Evolutionary conservation across 257 asterid genomes (phyloP).

Genomic region (Hygrophila difformis): DNA sequence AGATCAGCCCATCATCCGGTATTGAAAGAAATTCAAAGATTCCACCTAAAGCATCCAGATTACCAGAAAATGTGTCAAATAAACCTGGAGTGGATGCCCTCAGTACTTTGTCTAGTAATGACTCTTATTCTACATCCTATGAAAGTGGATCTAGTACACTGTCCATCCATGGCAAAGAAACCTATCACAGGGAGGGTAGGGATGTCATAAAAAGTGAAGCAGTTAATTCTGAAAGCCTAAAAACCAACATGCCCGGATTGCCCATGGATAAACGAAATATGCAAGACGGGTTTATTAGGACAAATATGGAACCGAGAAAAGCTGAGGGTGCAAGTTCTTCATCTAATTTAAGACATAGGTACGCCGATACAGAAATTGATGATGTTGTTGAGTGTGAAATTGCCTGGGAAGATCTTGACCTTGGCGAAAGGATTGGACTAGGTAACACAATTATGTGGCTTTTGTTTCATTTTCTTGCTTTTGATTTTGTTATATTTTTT

Average conservation of each 20-base stretch:
- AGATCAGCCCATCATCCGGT: slow-evolving; percentile 30
- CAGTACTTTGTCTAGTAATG: slow-evolving; percentile 19
- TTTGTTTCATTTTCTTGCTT: neutral
- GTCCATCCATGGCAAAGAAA: slow-evolving; percentile 28
- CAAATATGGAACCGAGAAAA: slow-evolving; percentile 31
- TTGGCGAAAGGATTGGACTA: slow-evolving; percentile 97
- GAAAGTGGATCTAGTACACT: slow-evolving; percentile 33
- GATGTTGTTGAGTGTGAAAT: slow-evolving; percentile 97
- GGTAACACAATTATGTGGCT: slow-evolving; percentile 42
- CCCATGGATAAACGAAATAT: slow-evolving; percentile 27
- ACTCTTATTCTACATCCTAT: slow-evolving; percentile 23
- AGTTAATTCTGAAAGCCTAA: slow-evolving; percentile 21
- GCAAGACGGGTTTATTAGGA: slow-evolving; percentile 24
- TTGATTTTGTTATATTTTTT: slow-evolving; percentile 6
- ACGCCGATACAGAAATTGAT: slow-evolving; percentile 64
- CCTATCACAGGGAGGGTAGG: slow-evolving; percentile 24
- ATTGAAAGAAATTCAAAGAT: slow-evolving; percentile 46
- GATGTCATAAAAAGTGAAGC: slow-evolving; percentile 22
- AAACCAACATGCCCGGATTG: slow-evolving; percentile 17
- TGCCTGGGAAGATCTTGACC: slow-evolving; percentile 94
- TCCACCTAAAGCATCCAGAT: slow-evolving; percentile 25
- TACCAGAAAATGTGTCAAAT: slow-evolving; percentile 27
- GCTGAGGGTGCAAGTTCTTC: slow-evolving; percentile 38
- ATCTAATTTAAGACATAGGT: slow-evolving; percentile 21
- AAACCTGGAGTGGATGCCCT: slow-evolving; percentile 26